Percentiles rank a stretch among this genome's conserved stretches.
phyloP scores from a whole-genome alignment of 495 filamentous ascomycete genomes.

The Aspergillus campestris region DNA sequence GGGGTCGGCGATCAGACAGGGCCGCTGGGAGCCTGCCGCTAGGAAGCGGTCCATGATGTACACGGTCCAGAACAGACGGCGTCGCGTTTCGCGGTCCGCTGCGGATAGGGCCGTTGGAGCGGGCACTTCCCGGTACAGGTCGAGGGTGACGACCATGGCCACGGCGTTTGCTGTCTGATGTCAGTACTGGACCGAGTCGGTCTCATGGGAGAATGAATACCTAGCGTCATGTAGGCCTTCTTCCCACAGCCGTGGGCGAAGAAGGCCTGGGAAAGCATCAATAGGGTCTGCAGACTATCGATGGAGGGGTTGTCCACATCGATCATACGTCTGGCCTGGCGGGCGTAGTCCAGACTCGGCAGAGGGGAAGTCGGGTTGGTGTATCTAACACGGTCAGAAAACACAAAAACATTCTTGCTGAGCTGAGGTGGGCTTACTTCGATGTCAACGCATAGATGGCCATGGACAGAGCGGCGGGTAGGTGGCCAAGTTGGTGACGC shows the following conservation, averaged over 20 bases:
- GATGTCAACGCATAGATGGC: constrained; percentile 67
- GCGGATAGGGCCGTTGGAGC: constrained; percentile 45
- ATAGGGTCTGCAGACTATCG: constrained; percentile 62
- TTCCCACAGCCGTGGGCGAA: constrained; percentile 73
- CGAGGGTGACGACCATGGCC: constrained; percentile 72
- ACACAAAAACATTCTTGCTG: neutral
- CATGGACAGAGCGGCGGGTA: constrained; percentile 54
- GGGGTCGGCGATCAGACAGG: constrained; percentile 66
- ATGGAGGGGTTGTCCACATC: constrained; percentile 73
- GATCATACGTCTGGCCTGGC: constrained; percentile 55
- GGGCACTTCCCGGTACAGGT: constrained; percentile 64
- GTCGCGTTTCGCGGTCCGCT: constrained; percentile 61
- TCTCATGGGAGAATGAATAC: constrained; percentile 29
- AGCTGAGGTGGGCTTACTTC: constrained; percentile 36
- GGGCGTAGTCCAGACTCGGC: constrained; percentile 56
- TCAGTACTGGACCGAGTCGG: neutral
- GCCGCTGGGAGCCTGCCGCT: constrained; percentile 68
- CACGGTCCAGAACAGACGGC: constrained; percentile 74
- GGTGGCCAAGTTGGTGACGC: constrained; percentile 53
- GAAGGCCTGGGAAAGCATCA: constrained; percentile 67
- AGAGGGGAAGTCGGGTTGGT: constrained; percentile 20
- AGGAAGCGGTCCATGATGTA: constrained; percentile 77
- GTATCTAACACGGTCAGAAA: constrained; percentile 46
- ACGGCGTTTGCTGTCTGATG: constrained; percentile 56
- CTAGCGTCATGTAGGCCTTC: constrained; percentile 76